Evolutionary conservation across 345 rosid species (phyloP), one percentile per base, ranked within the genome.

Genomic region (Salix suchowensis): DNA sequence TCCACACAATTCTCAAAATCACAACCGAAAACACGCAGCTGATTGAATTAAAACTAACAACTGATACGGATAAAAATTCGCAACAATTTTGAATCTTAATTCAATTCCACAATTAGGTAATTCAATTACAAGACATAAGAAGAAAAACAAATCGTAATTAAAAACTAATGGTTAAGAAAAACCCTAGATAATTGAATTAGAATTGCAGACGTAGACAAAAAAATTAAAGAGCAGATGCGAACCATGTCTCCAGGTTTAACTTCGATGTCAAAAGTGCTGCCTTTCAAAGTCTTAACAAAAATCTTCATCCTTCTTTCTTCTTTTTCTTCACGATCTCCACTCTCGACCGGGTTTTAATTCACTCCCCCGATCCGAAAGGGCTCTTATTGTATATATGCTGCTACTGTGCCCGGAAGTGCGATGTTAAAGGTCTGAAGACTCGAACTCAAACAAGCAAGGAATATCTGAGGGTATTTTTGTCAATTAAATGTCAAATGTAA

Each of bases 251-350:
- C 76, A 5, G 94, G 90, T 24, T 85, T 84, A 6, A 91, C 97
- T 82, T 91, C 88, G 86, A 91, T 77, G 58, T 90, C 90, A 87
- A 91, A 91, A 83, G 80, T 73, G 42, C 89, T 82, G 21, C 94
- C 94, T 78, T 88, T 91, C 86, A 91, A 90, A 69, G 94, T 90
- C 85, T 90, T 91, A 5, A 91, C 87, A 71, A 83, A 88, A 86
- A 90, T 75, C 92, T 88, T 91, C 94, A 91, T 91, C 88, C 82
- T 87, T 72, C 54, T 21, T 37, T 70, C 32, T 65, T 52, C 44
- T 28, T 16, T 40, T 23, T 44, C 52, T 50, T 52, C 36, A 23
- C 16, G 83, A 76, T 75, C 83, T 80, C 76, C 42, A 68, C 58
- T 52, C 10, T 52, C 30, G 44, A 21, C 75, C 44, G 74, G 28